Evolutionary conservation across 1,284 basidiomycete species (phyloP), one percentile per base, ranked within the genome.

Genomic region (Moesziomyces sp.): DNA sequence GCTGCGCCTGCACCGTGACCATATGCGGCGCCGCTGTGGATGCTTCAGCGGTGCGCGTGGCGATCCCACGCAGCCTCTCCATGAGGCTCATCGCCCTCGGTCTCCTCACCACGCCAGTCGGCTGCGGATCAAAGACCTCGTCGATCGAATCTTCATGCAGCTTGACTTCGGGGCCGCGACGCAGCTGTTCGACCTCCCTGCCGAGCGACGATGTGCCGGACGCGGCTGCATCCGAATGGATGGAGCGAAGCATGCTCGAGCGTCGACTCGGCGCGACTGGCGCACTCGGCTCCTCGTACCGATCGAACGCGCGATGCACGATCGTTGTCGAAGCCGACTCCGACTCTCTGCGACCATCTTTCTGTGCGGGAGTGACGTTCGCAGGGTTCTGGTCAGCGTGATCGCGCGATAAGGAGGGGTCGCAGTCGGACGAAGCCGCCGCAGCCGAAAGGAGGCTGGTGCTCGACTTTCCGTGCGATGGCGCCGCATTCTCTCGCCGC

Each of bases 31-130:
- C 38, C 4, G 54, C 46, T 5, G 33, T 38, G n/a, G 52, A 46
- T 16, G 44, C 52, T 33, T 59, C 35, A 2, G 57, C 33, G 5
- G 51, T 24, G 7, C 52, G n/a, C 8, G 38, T 30, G 9, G 38
- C 16, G 18, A 43, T 54, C 5, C 56, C 55, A 38, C 56, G 45
- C 38, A 59, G 46, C 57, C 40, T 42, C n/a, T 50, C 52, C 21
- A 59, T 59, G 48, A 63, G 35, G 26, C 45, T 63, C 0, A 59
- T 35, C 14, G 63, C 49, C 28, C 52, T 40, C 5, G 63, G 45
- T 23, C 63, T 57, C 21, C 38, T 52, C 18, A 35, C 3, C 3
- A 30, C n/a, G 21, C 16, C 16, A 19, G 30, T 7, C 18, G 24
- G 33, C 52, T 60, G 24, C 21, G 26, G 18, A 16, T 47, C 51